Evolutionary conservation across 345 rosid species (phyloP).

Genomic region (Citrus hindsii): DNA sequence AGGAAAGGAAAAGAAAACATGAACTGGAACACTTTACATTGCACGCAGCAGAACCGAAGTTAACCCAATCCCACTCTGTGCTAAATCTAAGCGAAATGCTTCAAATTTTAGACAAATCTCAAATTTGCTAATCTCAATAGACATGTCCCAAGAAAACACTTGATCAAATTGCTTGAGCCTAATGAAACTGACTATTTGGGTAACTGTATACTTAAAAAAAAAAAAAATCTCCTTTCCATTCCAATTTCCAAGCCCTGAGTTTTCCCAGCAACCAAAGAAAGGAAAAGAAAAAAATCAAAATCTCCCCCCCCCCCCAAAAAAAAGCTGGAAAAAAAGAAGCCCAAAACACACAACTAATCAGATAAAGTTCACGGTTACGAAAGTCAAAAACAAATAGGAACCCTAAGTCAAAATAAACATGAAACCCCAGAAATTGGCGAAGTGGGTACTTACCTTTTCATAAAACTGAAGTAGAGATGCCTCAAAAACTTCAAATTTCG

Average conservation of each 20-base stretch:
- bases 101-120: background rate
- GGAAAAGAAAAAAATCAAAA: background rate
- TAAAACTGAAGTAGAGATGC: background rate
- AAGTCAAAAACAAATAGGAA: background rate
- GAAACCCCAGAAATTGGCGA: background rate
- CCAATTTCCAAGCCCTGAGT: background rate
- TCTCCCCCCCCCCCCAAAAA: too few relatives aligned
- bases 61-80: background rate
- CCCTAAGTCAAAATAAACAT: background rate
- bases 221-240: background rate
- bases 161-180: background rate
- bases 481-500: background rate
- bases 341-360: background rate
- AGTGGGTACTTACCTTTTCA: slow-evolving; percentile 1
- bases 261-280: background rate
- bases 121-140: background rate
- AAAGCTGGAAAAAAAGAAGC: background rate
- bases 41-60: background rate
- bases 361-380: background rate
- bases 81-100: background rate
- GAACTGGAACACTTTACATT: background rate
- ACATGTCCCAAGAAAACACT: background rate
- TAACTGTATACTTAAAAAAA: too few relatives aligned
- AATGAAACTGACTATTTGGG: background rate
- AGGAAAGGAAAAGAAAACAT: background rate